phyloP scores from a whole-genome alignment of 2,329 filamentous ascomycete genomes.

The Aspergillus carbonarius region DNA sequence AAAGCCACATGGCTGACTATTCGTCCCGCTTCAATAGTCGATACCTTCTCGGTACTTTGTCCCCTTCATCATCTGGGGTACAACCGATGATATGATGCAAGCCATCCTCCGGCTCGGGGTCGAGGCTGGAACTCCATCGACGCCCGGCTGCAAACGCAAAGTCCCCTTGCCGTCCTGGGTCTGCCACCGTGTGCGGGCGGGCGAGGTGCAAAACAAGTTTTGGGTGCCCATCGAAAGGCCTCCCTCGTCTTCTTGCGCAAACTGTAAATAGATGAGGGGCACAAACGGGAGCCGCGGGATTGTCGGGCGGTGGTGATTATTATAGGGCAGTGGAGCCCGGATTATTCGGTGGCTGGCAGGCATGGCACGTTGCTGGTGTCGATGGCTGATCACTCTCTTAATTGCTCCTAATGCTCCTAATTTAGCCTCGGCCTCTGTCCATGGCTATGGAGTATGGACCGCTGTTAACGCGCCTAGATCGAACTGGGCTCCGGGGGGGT shows the following conservation, averaged over 20 bases:
- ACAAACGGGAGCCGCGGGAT: conserved; percentile 7
- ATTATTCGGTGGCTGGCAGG: conserved; percentile 15
- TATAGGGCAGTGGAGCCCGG: conserved; percentile 10
- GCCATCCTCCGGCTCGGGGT: not conserved
- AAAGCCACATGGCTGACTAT: conserved; percentile 17
- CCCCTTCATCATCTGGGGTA: not conserved
- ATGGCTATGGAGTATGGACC: conserved; percentile 1
- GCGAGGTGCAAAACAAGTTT: not conserved
- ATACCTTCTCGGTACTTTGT: not conserved
- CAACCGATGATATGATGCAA: not conserved
- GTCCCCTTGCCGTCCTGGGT: not conserved
- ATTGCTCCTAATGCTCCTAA: not conserved
- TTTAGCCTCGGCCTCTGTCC: not conserved
- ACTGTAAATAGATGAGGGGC: conserved; percentile 2
- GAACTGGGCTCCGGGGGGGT: not conserved
- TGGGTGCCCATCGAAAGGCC: not conserved
- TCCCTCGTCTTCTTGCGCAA: not conserved
- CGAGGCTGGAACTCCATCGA: not conserved
- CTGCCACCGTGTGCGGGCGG: not conserved
- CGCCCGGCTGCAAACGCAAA: not conserved
- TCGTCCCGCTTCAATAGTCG: conserved; percentile 4
- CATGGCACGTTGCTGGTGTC: conserved; percentile 15
- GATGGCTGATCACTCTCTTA: not conserved
- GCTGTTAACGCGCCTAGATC: conserved; percentile 1
- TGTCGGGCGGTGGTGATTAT: not conserved